These are phyloP conservation scores for Hygrophorus russula DNA, from an alignment of 768 basidiomycete species.

Conservation along the genomic window DNA sequence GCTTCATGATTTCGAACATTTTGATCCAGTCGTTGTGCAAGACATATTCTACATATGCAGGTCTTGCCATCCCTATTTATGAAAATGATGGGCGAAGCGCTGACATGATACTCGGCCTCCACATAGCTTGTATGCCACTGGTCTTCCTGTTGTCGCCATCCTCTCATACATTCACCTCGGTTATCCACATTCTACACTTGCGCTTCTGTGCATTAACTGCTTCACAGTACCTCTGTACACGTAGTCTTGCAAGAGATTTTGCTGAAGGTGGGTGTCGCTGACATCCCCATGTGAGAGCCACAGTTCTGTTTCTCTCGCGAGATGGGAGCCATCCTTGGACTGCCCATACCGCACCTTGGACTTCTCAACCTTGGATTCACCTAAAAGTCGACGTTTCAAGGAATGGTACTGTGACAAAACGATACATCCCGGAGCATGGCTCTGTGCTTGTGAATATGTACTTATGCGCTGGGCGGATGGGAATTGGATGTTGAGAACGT, in stretches of 20 bases:
- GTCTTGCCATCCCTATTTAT: conserved; percentile 19
- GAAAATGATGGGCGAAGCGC: background rate
- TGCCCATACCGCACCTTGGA: too few relatives aligned
- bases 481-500: too few relatives aligned
- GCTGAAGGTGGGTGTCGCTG: conserved; percentile 30
- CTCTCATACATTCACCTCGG: conserved; percentile 48
- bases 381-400: too few relatives aligned
- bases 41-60: conserved; percentile 67
- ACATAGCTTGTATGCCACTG: conserved; percentile 42
- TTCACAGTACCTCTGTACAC: conserved; percentile 35
- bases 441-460: too few relatives aligned
- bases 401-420: too few relatives aligned
- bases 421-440: too few relatives aligned
- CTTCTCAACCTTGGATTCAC: too few relatives aligned
- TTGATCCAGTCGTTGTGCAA: conserved; percentile 49
- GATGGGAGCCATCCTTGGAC: too few relatives aligned
- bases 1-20: conserved; percentile 67
- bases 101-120: conserved; percentile 28
- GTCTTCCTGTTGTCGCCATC: conserved; percentile 55
- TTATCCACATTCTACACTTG: conserved; percentile 49
- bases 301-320: too few relatives aligned
- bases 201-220: conserved; percentile 42
- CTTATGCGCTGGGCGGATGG: too few relatives aligned
- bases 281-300: too few relatives aligned
- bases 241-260: conserved; percentile 43